Evolutionary conservation across 768 basidiomycete species (phyloP).

Genomic region (Boletus eberwhitei): DNA sequence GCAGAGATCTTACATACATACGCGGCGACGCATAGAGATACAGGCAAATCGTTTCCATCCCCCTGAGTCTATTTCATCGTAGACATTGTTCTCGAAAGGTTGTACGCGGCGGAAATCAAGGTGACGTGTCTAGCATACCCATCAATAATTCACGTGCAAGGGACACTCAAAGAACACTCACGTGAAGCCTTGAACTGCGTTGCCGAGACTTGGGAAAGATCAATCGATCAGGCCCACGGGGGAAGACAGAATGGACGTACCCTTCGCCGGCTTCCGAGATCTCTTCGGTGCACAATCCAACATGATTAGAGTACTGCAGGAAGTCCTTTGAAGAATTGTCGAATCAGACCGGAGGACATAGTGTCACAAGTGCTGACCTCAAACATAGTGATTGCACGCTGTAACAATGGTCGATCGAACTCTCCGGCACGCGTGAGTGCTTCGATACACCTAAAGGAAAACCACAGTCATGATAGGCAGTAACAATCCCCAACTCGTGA

Average conservation of each 20-base stretch:
- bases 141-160: background rate
- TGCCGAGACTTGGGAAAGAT: constrained; percentile 57
- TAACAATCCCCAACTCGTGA: background rate
- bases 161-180: constrained; percentile 35
- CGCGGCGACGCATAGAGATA: background rate
- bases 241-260: constrained; percentile 37
- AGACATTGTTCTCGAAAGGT: constrained; percentile 63
- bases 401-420: constrained; percentile 63
- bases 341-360: background rate
- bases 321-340: constrained; percentile 51
- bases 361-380: constrained; percentile 51
- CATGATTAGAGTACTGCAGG: constrained; percentile 80
- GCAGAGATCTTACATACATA: background rate
- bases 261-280: constrained; percentile 84
- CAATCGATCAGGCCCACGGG: background rate
- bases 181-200: constrained; percentile 90
- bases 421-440: constrained; percentile 86
- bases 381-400: constrained; percentile 79
- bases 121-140: constrained; percentile 62
- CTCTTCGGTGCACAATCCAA: constrained; percentile 83
- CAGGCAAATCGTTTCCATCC: background rate
- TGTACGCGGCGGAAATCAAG: constrained; percentile 80
- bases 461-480: background rate
- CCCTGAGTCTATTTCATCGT: constrained; percentile 3
- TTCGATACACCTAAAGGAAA: constrained; percentile 67